Evolutionary conservation across 83 land plant species (phyloP).

Genomic region (Picea abies): DNA sequence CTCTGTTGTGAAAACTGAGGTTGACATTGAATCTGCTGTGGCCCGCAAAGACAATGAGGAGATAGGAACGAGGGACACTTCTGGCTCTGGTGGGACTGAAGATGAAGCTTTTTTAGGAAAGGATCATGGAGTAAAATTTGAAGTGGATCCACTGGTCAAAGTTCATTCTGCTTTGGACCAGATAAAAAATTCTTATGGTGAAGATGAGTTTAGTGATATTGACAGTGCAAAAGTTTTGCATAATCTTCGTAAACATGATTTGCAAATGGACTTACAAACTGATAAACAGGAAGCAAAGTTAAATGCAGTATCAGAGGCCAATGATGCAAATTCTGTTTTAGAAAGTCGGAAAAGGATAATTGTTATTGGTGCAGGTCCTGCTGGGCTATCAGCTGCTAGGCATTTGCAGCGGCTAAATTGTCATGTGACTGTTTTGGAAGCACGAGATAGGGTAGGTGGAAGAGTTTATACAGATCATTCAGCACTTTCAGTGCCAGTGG

Average conservation of each 20-base stretch:
- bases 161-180: conserved; percentile 9
- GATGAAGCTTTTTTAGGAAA: not conserved
- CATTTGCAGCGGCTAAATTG: conserved; percentile 87
- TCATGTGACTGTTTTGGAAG: conserved; percentile 81
- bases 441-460: conserved; percentile 90
- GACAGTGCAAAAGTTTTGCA: conserved; percentile 41
- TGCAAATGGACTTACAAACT: too few species aligned
- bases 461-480: conserved; percentile 88
- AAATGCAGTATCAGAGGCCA: not conserved
- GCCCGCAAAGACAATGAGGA: too few species aligned
- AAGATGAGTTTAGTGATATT: conserved; percentile 32
- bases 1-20: not conserved
- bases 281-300: not conserved
- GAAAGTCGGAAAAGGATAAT: conserved; percentile 53
- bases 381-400: conserved; percentile 92
- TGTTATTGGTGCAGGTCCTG: conserved; percentile 94
- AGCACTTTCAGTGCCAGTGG: conserved; percentile 94
- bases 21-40: not conserved
- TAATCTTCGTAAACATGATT: conserved; percentile 25
- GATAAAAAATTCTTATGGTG: conserved; percentile 10
- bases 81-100: too few species aligned
- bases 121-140: not conserved
- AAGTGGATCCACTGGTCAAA: not conserved
- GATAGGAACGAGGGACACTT: too few species aligned
- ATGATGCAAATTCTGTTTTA: conserved; percentile 17